Conservation (phyloP, 2,329 filamentous ascomycete species). For the Ophiostoma ips region DNA sequence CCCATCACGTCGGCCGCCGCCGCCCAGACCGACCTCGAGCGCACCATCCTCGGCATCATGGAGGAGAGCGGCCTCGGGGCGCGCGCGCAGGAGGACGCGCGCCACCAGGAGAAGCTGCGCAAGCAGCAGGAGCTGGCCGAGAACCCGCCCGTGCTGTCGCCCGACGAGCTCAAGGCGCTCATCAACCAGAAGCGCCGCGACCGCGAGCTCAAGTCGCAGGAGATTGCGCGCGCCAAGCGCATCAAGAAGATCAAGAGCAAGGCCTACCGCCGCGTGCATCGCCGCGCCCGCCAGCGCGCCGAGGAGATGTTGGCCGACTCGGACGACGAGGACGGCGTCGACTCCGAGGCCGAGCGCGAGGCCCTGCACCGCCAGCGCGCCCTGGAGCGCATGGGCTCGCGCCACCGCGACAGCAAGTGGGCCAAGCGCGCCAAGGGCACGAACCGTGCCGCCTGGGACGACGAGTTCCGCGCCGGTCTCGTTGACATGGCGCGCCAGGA, state of each 20-base stretch:
- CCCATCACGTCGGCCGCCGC: conserved; percentile 46
- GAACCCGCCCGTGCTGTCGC: conserved; percentile 54
- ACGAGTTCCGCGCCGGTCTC: conserved; percentile 64
- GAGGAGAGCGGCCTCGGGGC: conserved; percentile 68
- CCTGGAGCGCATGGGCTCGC: conserved; percentile 70
- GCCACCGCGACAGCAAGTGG: conserved; percentile 84
- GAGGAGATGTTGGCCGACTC: conserved; percentile 38
- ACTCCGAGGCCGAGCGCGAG: conserved; percentile 52
- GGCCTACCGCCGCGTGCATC: conserved; percentile 80
- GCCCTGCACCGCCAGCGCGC: conserved; percentile 60
- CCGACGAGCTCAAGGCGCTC: conserved; percentile 56
- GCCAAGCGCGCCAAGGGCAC: conserved; percentile 70
- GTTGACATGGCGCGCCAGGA: conserved; percentile 70
- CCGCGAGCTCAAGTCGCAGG: conserved; percentile 74
- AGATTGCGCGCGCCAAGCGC: conserved; percentile 76
- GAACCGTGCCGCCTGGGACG: conserved; percentile 75
- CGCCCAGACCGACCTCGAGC: conserved; percentile 68
- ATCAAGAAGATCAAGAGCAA: conserved; percentile 99
- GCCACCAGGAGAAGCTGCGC: conserved; percentile 31
- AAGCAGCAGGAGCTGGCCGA: conserved; percentile 51
- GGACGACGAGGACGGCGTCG: conserved; percentile 45
- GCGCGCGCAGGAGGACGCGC: conserved; percentile 18
- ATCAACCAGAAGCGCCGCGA: conserved; percentile 63
- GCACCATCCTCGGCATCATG: conserved; percentile 75
- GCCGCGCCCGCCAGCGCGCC: conserved; percentile 51